Percentiles rank a stretch among this genome's conserved stretches.
phyloP scores from a whole-genome alignment of 1,284 basidiomycete species.

The Tremellales sp. region DNA sequence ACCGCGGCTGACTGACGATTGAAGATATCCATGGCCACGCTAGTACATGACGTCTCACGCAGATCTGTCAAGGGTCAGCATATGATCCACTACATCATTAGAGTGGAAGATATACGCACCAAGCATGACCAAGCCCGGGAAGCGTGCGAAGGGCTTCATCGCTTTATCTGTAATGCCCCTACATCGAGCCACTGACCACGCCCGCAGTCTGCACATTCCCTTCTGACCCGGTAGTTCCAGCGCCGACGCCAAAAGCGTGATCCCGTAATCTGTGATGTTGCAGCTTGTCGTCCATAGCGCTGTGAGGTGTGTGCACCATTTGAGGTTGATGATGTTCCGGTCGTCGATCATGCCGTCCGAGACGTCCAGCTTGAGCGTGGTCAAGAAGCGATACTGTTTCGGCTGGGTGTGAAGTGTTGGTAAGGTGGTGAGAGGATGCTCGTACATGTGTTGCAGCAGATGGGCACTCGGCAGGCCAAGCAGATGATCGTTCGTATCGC shows the following conservation, averaged over 20 bases:
- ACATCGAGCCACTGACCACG: constrained; percentile 11
- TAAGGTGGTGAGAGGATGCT: constrained; percentile 18
- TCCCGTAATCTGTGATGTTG: constrained; percentile 28
- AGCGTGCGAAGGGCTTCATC: constrained; percentile 29
- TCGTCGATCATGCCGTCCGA: constrained; percentile 25
- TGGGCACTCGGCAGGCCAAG: constrained; percentile 20
- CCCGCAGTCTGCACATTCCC: constrained; percentile 13
- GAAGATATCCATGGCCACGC: constrained; percentile 21
- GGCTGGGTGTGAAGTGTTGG: constrained; percentile 27
- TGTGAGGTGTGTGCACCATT: constrained; percentile 32
- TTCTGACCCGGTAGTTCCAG: constrained; percentile 19
- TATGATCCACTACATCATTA: too few species aligned
- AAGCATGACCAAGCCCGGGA: constrained; percentile 35
- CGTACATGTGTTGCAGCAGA: constrained; percentile 18
- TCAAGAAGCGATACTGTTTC: constrained; percentile 20
- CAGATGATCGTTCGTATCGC: constrained; percentile 11
- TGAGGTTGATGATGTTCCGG: constrained; percentile 19
- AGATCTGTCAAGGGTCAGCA: constrained; percentile 22
- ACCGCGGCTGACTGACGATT: constrained; percentile 20
- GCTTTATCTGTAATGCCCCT: constrained; percentile 23
- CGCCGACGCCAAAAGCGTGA: constrained; percentile 25
- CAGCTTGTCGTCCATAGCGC: constrained; percentile 32
- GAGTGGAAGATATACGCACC: constrained; percentile 19
- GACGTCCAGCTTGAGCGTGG: constrained; percentile 31
- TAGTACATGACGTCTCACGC: constrained; percentile 36